phyloP scores from a whole-genome alignment of 352 stramenopile species.

The Pythium scleroteichum region DNA sequence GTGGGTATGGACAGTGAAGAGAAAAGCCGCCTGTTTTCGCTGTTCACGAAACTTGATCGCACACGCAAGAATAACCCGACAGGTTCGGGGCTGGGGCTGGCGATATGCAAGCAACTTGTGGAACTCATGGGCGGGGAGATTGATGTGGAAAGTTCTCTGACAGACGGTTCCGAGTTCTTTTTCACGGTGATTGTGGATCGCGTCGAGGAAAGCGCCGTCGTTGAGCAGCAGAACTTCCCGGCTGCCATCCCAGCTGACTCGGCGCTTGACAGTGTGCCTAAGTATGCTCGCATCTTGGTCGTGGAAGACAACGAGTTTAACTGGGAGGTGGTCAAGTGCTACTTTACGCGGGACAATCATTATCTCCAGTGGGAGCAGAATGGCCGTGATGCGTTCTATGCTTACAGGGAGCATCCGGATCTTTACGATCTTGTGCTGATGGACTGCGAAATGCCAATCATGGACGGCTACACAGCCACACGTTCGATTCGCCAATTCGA shows the following conservation, averaged over 20 bases:
- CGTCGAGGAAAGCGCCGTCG: slow-evolving; percentile 45
- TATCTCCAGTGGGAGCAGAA: slow-evolving; percentile 84
- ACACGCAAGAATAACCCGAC: slow-evolving; percentile 86
- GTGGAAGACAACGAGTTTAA: slow-evolving; percentile 92
- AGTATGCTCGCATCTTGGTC: slow-evolving; percentile 75
- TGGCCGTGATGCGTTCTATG: slow-evolving; percentile 61
- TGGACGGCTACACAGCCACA: slow-evolving; percentile 81
- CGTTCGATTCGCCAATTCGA: slow-evolving; percentile 75
- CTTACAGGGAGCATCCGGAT: slow-evolving; percentile 77
- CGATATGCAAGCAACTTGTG: slow-evolving; percentile 88
- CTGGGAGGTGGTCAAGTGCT: slow-evolving; percentile 89
- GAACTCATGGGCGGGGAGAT: slow-evolving; percentile 89
- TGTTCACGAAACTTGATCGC: slow-evolving; percentile 83
- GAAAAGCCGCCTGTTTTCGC: slow-evolving; percentile 76
- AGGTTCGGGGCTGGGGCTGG: slow-evolving; percentile 81
- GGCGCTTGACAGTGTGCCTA: slow-evolving; percentile 44
- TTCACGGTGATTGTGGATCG: slow-evolving; percentile 76
- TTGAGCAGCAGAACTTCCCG: slow-evolving; percentile 46
- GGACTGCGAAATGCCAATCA: slow-evolving; percentile 89
- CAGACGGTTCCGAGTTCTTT: slow-evolving; percentile 83
- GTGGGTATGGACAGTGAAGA: slow-evolving; percentile 82
- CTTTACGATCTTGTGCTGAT: slow-evolving; percentile 81
- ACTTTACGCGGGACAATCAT: slow-evolving; percentile 80
- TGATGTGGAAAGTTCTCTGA: slow-evolving; percentile 78
- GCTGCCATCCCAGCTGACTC: slow-evolving; percentile 32